Percentiles rank a stretch among this genome's conserved stretches.
These are phyloP conservation scores for Incumbomyces delicatus DNA, from an alignment of 2,329 filamentous ascomycete genomes.

Conservation along the genomic window DNA sequence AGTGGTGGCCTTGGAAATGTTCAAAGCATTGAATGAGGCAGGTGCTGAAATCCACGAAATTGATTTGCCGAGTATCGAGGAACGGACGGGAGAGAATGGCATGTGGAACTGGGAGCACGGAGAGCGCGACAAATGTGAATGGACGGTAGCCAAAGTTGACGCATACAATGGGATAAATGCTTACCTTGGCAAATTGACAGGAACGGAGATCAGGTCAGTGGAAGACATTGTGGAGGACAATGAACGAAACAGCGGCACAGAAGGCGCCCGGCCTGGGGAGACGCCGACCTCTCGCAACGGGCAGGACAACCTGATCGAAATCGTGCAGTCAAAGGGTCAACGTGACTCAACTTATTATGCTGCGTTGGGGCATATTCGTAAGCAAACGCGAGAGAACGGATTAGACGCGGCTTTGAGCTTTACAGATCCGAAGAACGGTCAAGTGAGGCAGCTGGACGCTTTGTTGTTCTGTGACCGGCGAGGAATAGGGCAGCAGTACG, in stretches of 20 bases:
- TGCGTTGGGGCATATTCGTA: constrained; percentile 22
- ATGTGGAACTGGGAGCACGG: constrained; percentile 23
- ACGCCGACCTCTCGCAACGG: constrained; percentile 22
- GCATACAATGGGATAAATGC: constrained; percentile 18
- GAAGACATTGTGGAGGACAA: constrained; percentile 18
- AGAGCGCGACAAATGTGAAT: constrained; percentile 11
- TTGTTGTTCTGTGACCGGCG: constrained; percentile 24
- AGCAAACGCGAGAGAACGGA: constrained; percentile 22
- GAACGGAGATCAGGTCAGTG: constrained; percentile 16
- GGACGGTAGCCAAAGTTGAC: constrained; percentile 13
- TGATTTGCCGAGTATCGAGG: constrained; percentile 23
- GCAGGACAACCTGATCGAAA: constrained; percentile 18
- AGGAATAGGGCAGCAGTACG: constrained; percentile 24
- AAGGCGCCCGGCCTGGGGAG: constrained; percentile 20
- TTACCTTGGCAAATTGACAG: constrained; percentile 14
- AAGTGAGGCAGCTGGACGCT: constrained; percentile 17
- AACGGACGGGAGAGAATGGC: constrained; percentile 22
- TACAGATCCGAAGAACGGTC: constrained; percentile 18
- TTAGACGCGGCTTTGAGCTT: constrained; percentile 23
- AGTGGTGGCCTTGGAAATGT: constrained; percentile 24
- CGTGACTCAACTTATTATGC: constrained; percentile 21
- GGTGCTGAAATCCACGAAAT: constrained; percentile 25
- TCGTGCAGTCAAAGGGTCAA: constrained; percentile 15
- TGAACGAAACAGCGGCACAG: constrained; percentile 15
- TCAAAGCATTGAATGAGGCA: constrained; percentile 29